These are phyloP conservation scores for Astrothelium macrocarpum DNA, from an alignment of 495 filamentous ascomycete genomes.

Conservation along the genomic window DNA sequence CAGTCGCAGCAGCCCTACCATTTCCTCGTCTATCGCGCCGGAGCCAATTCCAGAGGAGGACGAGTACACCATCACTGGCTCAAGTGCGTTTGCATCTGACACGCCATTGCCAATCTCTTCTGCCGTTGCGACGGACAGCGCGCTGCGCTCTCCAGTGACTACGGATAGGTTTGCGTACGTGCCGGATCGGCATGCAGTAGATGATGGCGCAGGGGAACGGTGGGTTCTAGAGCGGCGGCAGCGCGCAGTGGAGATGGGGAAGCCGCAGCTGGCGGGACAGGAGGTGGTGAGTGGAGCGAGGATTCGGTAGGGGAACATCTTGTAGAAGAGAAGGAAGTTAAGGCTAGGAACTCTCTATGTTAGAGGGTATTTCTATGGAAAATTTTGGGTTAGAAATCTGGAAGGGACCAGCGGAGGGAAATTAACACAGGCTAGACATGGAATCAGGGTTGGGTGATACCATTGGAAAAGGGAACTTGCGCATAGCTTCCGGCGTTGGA, in stretches of 20 bases:
- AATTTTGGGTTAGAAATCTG: background rate
- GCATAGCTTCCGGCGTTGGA: background rate
- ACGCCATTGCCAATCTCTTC: background rate
- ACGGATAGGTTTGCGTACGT: conserved; percentile 35
- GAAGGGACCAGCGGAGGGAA: background rate
- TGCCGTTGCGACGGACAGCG: conserved; percentile 7
- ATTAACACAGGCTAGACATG: background rate
- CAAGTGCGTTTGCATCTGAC: background rate
- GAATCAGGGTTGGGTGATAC: background rate
- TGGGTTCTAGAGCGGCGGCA: conserved; percentile 36
- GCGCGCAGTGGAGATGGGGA: conserved; percentile 32
- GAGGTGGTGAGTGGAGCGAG: conserved; percentile 34
- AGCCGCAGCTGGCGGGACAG: conserved; percentile 32
- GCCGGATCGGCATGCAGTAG: no score
- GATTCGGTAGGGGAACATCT: conserved; percentile 21
- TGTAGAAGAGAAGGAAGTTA: background rate
- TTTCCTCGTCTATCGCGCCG: background rate
- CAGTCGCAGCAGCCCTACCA: background rate
- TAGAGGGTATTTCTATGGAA: background rate
- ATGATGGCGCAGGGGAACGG: no score
- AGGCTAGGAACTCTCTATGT: no score
- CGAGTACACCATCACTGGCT: conserved; percentile 9
- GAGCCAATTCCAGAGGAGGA: conserved; percentile 14
- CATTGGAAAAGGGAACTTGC: background rate
- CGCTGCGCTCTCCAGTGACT: background rate